A percentile compares a stretch with the other conserved stretches of the same genome.
Conservation (phyloP, 805 yeast genomes). For the Deakozyma indianensis region DNA sequence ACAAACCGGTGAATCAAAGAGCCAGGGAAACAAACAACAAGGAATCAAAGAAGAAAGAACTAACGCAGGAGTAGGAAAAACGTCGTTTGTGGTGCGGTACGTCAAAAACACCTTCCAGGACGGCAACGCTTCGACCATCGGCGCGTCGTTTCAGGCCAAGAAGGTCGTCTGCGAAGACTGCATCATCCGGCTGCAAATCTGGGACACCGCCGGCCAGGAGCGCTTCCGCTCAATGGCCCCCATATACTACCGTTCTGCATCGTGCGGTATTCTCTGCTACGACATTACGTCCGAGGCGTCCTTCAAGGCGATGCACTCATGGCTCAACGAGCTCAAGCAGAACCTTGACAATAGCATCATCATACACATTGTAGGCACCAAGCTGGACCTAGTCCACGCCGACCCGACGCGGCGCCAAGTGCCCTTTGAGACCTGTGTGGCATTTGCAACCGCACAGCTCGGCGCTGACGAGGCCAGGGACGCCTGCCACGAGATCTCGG, state of each 20-base stretch:
- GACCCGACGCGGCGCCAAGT: conserved; percentile 21
- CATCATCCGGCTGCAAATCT: conserved; percentile 34
- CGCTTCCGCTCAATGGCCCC: conserved; percentile 76
- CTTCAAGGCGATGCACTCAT: conserved; percentile 21
- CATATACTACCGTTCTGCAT: conserved; percentile 26
- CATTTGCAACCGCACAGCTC: conserved; percentile 16
- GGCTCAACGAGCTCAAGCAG: conserved; percentile 19
- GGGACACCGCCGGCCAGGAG: conserved; percentile 99
- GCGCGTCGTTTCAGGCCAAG: conserved; percentile 22
- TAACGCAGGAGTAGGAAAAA: conserved; percentile 20
- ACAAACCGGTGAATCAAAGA: too few relatives aligned
- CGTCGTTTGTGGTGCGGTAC: conserved; percentile 22
- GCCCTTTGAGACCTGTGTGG: conserved; percentile 21
- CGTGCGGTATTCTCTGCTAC: conserved; percentile 23
- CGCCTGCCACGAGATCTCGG: conserved; percentile 29
- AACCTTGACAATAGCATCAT: conserved; percentile 17
- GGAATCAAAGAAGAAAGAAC: too few relatives aligned
- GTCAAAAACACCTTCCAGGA: conserved; percentile 21
- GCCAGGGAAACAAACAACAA: too few relatives aligned
- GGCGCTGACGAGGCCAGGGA: conserved; percentile 33
- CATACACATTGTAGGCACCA: conserved; percentile 22
- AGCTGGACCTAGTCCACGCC: conserved; percentile 20
- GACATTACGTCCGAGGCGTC: conserved; percentile 22
- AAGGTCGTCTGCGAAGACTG: conserved; percentile 20
- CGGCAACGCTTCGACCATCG: conserved; percentile 22